phyloP scores from a whole-genome alignment of 2,329 filamentous ascomycete species.

The Aureobasidium leucospermi region DNA sequence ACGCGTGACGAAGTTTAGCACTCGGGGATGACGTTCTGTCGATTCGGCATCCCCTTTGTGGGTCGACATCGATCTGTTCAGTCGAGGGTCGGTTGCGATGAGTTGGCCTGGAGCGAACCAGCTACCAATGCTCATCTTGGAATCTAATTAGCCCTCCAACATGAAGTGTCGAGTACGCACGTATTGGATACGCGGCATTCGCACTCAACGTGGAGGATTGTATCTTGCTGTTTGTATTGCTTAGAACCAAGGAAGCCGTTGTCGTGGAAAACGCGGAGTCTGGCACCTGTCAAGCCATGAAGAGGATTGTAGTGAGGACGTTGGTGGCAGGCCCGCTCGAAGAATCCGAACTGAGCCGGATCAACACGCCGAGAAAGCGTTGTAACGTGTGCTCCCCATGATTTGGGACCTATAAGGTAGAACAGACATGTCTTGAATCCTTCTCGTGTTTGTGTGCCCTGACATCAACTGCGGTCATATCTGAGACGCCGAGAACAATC shows the following conservation, averaged over 20 bases:
- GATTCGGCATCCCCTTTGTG: background rate
- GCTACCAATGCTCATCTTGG: background rate
- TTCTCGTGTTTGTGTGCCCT: background rate
- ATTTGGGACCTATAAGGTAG: background rate
- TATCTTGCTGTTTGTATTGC: no score
- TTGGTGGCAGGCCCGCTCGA: background rate
- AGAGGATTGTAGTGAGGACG: background rate
- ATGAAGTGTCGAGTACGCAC: background rate
- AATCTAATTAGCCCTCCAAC: background rate
- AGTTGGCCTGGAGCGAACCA: background rate
- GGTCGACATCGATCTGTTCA: background rate
- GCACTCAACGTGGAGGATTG: no score
- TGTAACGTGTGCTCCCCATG: background rate
- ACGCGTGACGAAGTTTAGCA: no score
- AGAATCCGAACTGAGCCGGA: background rate
- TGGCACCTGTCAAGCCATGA: background rate
- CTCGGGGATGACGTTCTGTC: background rate
- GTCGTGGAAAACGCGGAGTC: background rate
- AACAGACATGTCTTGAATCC: background rate
- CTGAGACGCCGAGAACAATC: background rate
- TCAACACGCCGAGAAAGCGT: conserved; percentile 1
- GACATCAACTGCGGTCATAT: background rate
- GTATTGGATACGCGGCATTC: no score
- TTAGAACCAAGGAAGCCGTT: no score
- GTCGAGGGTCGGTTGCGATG: background rate